A percentile compares a stretch with the other conserved stretches of the same genome.
phyloP scores from a whole-genome alignment of 164 flowering plant species.

The Echeveria elegans region DNA sequence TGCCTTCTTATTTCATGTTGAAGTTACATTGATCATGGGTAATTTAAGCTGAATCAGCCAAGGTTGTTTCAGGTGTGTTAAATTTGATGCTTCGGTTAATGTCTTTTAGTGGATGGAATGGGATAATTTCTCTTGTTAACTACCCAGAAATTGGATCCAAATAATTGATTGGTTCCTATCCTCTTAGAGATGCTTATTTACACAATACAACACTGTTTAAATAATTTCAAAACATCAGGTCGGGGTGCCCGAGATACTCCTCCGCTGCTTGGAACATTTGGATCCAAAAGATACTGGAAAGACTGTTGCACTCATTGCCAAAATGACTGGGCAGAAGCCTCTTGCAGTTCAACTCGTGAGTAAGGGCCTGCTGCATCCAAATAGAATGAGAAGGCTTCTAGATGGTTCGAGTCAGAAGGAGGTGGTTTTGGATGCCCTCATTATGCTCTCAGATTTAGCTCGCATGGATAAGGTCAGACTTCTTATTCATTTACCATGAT shows the following conservation, averaged over 20 bases:
- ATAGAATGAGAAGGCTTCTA: slow-evolving; percentile 50
- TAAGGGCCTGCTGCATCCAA: slow-evolving; percentile 73
- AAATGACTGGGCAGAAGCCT: slow-evolving; percentile 53
- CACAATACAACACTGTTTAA: no score
- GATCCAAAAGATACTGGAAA: slow-evolving; percentile 60
- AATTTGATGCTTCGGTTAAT: background rate
- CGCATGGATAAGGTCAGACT: slow-evolving; percentile 84
- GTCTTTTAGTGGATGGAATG: background rate
- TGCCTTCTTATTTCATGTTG: no score
- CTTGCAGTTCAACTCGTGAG: slow-evolving; percentile 71
- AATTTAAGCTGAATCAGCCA: no score
- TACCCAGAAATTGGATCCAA: no score
- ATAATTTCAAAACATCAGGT: slow-evolving; percentile 38
- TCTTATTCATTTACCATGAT: background rate
- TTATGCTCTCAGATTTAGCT: slow-evolving; percentile 89
- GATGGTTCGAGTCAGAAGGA: slow-evolving; percentile 60
- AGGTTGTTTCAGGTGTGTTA: background rate
- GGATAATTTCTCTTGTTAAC: no score
- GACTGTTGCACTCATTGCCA: slow-evolving; percentile 90
- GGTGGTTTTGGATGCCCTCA: slow-evolving; percentile 63
- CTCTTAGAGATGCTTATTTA: no score
- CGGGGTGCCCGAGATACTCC: slow-evolving; percentile 52
- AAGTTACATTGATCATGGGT: no score
- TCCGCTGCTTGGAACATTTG: slow-evolving; percentile 65
- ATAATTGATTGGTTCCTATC: no score